Base-by-base conservation (phyloP, 306 rosid species). In the Malus fusca region DNA sequence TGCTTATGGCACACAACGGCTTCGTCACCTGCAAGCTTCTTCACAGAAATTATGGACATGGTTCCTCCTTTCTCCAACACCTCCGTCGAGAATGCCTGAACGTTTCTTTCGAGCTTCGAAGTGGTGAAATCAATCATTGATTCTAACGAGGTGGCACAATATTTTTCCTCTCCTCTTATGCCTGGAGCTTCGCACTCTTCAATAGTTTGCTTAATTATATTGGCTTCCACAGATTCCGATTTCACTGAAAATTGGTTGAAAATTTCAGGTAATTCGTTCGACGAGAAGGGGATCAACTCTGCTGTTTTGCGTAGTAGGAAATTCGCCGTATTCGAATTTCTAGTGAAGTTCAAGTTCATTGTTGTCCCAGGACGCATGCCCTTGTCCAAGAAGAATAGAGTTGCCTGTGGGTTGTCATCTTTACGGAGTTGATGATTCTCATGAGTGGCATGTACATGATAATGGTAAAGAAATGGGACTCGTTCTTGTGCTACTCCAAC, bases 91-190 rank as follows among this genome's bases (percentile, higher is more conserved):
- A 91, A 19, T 19, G 81, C 90, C 14, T 68, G 37, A 53, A 88
- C 84, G 1, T 83, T 67, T 51, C 72, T 86, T 40, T 11, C 98
- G 0, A 93, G 89, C 82, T 77, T 90, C 6, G 91, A 88, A 22
- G 84, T 85, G 80, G 83, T 85, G 56, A 88, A 93, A 72, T 93
- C 98, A 11, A 91, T 71, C 98, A 93, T 91, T 0, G 97, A 91
- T 60, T 93, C 98, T 2, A 93, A 77, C 1, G 98, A 93, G 25
- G 92, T 93, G 30, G 98, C 94, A 26, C 97, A 93, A 6, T 82
- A 90, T 69, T 88, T 90, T 12, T 90, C 94, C 76, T 91, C 96
- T 0, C 94, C 96, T 65, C 19, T 68, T 0, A 83, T 74, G 0
- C 79, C 66, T 0, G 65, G 33, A 0, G 75, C 74, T 73, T 93